Conservation (phyloP, 176 grass and related monocot genomes). For the Phragmites australis region DNA sequence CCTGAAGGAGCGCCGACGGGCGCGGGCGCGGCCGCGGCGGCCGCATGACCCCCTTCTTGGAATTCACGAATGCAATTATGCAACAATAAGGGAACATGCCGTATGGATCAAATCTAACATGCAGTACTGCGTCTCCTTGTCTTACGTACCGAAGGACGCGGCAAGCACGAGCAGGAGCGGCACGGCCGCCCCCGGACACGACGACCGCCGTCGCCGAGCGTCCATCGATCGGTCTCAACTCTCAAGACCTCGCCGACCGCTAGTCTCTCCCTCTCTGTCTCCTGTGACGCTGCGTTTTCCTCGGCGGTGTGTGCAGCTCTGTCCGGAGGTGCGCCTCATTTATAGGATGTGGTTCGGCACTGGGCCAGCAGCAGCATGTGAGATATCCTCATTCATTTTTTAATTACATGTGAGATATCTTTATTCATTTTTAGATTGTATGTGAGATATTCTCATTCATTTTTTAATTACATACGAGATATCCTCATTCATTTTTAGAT, state of each 20-base stretch:
- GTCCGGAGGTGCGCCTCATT: background rate
- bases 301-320: background rate
- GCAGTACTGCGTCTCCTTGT: too few relatives aligned
- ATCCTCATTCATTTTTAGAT: too few relatives aligned
- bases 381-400: too few relatives aligned
- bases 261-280: background rate
- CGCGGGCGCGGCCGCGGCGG: background rate
- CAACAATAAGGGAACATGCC: too few relatives aligned
- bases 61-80: too few relatives aligned
- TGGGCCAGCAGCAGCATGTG: background rate
- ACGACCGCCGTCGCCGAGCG: background rate
- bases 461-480: too few relatives aligned
- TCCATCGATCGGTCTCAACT: constrained; percentile 5
- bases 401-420: too few relatives aligned
- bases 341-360: background rate
- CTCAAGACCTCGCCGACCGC: background rate
- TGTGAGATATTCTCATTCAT: too few relatives aligned
- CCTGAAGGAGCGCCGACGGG: background rate
- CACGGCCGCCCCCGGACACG: background rate
- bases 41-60: constrained; percentile 10
- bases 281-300: background rate
- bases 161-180: constrained; percentile 15
- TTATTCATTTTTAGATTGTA: too few relatives aligned
- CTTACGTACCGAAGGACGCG: constrained; percentile 26
- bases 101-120: too few relatives aligned